Evolutionary conservation across 78 protist genomes (phyloP).

Genomic region (Trichosphaerium sp.): DNA sequence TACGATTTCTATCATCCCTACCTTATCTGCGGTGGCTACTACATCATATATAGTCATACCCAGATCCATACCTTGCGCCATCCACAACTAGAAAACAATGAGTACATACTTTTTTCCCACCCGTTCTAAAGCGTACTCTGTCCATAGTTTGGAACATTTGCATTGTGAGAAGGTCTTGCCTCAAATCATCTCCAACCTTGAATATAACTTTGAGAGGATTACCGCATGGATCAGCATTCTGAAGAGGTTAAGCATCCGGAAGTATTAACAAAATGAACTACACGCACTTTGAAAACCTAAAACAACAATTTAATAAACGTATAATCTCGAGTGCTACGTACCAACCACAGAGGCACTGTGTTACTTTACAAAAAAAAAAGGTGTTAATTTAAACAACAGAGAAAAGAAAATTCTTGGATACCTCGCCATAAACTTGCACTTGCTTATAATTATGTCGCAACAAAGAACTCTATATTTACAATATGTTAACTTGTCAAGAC

Average conservation of each 20-base stretch:
- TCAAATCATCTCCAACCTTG: conserved; percentile 82
- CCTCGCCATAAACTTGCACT: no score
- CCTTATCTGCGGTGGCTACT: conserved; percentile 59
- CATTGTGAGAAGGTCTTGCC: conserved; percentile 81
- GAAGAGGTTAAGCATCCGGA: conserved; percentile 1
- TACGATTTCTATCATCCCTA: not conserved
- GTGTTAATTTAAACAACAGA: not conserved
- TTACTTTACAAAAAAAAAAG: not conserved
- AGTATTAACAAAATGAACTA: conserved; percentile 21
- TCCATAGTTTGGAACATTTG: conserved; percentile 64
- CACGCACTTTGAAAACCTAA: conserved; percentile 45
- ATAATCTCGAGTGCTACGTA: no score
- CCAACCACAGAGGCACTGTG: conserved; percentile 1
- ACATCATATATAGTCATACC: conserved; percentile 59
- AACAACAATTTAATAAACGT: no score
- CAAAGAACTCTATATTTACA: no score
- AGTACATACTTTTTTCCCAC: no score
- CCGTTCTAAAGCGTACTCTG: no score
- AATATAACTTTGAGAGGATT: conserved; percentile 52
- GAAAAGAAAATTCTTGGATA: no score
- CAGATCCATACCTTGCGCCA: conserved; percentile 53
- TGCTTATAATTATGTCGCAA: no score
- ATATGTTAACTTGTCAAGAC: no score
- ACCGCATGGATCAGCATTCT: conserved; percentile 44
- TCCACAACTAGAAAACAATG: no score